Evolutionary conservation across 495 filamentous ascomycete genomes (phyloP).

Genomic region (Xylaria telfairii): DNA sequence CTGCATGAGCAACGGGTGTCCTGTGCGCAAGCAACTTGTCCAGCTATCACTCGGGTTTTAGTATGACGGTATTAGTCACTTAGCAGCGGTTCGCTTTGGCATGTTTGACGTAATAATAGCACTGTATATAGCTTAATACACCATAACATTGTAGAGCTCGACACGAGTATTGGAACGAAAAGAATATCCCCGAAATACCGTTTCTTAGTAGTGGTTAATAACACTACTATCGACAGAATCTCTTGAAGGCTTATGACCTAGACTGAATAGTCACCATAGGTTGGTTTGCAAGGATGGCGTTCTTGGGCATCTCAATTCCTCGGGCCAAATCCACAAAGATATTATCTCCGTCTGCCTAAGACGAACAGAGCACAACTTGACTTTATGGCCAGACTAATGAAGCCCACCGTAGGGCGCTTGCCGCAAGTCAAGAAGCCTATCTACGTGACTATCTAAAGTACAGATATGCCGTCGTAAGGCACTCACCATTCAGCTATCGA

Average conservation of each 20-base stretch:
- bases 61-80: constrained; percentile 9
- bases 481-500: background rate
- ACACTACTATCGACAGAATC: background rate
- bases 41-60: background rate
- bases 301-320: background rate
- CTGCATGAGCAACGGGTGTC: constrained; percentile 1
- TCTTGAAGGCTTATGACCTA: background rate
- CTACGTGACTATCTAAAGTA: background rate
- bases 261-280: background rate
- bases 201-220: background rate
- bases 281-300: background rate
- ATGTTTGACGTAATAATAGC: constrained; percentile 15
- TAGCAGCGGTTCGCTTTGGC: background rate
- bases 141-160: background rate
- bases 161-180: background rate
- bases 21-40: background rate
- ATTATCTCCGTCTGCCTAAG: background rate
- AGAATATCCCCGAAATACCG: background rate
- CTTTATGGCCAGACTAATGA: background rate
- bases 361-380: background rate
- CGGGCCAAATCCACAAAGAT: background rate
- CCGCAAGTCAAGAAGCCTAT: background rate
- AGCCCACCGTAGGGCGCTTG: background rate
- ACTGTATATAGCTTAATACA: constrained; percentile 23
- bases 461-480: background rate